Evolutionary conservation across 2,329 filamentous ascomycete species (phyloP).

Genomic region (Periconia macrospinosa): DNA sequence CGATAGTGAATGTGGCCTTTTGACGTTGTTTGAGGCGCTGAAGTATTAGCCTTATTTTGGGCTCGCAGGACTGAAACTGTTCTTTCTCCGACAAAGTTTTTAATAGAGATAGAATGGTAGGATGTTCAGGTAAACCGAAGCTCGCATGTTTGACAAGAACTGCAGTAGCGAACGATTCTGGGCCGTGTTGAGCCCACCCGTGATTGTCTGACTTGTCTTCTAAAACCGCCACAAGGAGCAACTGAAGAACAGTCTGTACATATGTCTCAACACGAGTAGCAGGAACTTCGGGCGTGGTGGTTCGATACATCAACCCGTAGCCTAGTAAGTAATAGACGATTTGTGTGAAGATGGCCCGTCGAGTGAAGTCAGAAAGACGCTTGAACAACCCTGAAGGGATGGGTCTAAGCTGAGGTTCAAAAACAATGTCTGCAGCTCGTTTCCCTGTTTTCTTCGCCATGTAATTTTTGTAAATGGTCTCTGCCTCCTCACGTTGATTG

Average conservation of each 20-base stretch:
- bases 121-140: slow-evolving; percentile 29
- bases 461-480: slow-evolving; percentile 83
- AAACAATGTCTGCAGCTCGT: slow-evolving; percentile 79
- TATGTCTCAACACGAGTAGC: slow-evolving; percentile 86
- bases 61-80: slow-evolving; percentile 78
- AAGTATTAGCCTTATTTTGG: slow-evolving; percentile 82
- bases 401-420: slow-evolving; percentile 79
- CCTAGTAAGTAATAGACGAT: slow-evolving; percentile 85
- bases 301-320: slow-evolving; percentile 72
- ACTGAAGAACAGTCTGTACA: slow-evolving; percentile 85
- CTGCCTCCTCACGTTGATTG: slow-evolving; percentile 94
- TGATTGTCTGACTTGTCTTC: slow-evolving; percentile 68
- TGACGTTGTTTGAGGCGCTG: slow-evolving; percentile 83
- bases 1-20: slow-evolving; percentile 70
- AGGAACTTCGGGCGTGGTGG: slow-evolving; percentile 73
- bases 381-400: slow-evolving; percentile 79
- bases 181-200: slow-evolving; percentile 45
- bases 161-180: slow-evolving; percentile 71
- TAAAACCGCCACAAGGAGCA: slow-evolving; percentile 80
- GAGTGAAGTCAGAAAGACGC: slow-evolving; percentile 76
- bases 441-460: slow-evolving; percentile 87
- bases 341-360: slow-evolving; percentile 83
- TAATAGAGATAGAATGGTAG: slow-evolving; percentile 56
- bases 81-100: slow-evolving; percentile 63
- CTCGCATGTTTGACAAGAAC: slow-evolving; percentile 67